These are phyloP conservation scores for Blastobotrys ciferrii DNA, from an alignment of 1,139 yeast species.

Conservation along the genomic window DNA sequence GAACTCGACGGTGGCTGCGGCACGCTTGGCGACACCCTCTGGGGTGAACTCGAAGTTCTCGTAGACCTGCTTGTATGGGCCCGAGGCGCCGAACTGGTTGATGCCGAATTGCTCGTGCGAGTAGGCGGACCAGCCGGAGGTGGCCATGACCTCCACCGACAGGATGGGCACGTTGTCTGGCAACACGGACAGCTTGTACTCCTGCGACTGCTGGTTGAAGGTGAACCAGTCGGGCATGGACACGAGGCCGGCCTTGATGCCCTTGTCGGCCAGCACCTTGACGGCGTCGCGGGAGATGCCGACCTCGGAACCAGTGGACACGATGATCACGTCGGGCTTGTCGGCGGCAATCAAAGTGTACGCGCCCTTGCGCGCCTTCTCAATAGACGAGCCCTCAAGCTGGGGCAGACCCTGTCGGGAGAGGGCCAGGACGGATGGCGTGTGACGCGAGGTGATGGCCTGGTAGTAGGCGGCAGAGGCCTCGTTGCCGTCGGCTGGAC, in stretches of 20 bases:
- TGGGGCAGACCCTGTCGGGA: conserved; percentile 98
- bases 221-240: conserved; percentile 92
- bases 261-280: conserved; percentile 58
- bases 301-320: conserved; percentile 97
- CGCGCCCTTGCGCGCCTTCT: conserved; percentile 95
- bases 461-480: conserved; percentile 92
- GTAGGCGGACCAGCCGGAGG: conserved; percentile 92
- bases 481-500: conserved; percentile 99
- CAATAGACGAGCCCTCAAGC: conserved; percentile 88
- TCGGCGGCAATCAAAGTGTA: conserved; percentile 62
- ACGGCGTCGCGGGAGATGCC: conserved; percentile 79
- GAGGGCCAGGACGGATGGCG: conserved; percentile 89
- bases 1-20: conserved; percentile 72
- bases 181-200: conserved; percentile 79
- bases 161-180: conserved; percentile 94
- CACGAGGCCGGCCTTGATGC: conserved; percentile 76
- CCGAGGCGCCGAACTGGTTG: conserved; percentile 96
- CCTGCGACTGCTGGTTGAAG: conserved; percentile 77
- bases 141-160: conserved; percentile 91
- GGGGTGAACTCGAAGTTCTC: conserved; percentile 87
- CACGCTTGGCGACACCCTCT: conserved; percentile 89
- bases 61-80: conserved; percentile 82
- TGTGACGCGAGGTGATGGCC: conserved; percentile 66
- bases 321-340: conserved; percentile 74
- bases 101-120: conserved; percentile 97